phyloP scores from a whole-genome alignment of 1,139 yeast species.

The Candida sanyaensis region DNA sequence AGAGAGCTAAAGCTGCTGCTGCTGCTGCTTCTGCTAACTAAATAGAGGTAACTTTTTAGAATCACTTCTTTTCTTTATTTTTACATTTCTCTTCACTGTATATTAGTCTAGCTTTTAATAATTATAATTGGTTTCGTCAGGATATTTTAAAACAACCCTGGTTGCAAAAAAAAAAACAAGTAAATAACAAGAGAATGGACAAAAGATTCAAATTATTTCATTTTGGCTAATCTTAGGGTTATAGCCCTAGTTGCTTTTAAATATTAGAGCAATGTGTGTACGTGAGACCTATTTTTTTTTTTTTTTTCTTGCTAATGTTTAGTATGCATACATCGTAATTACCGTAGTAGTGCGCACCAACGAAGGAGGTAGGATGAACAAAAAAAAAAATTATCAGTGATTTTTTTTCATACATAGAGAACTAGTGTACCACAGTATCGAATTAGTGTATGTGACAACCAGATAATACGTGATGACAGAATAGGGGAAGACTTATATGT shows the following conservation, averaged over 20 bases:
- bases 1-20: constrained; percentile 46
- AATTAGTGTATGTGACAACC: constrained; percentile 6
- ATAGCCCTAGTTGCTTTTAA: constrained; percentile 3
- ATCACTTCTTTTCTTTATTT: not conserved
- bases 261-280: not conserved
- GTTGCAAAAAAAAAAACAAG: not conserved
- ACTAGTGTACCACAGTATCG: constrained; percentile 4
- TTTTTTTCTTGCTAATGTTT: not conserved
- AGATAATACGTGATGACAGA: not conserved
- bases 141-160: not conserved
- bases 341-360: not conserved
- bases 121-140: not conserved
- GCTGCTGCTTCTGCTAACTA: constrained; percentile 77
- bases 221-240: constrained; percentile 1
- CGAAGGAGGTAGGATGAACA: not conserved
- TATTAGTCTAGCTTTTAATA: not conserved
- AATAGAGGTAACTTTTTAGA: not conserved
- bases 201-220: too few relatives aligned
- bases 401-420: not conserved
- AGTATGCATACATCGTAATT: not conserved
- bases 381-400: constrained; percentile 2
- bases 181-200: too few relatives aligned
- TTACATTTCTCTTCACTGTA: not conserved
- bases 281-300: not conserved
- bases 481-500: not conserved